A percentile compares a stretch with the other conserved stretches of the same genome.
Evolutionary conservation across 2,329 filamentous ascomycete species (phyloP).

Genomic region (Colletotrichum lini): DNA sequence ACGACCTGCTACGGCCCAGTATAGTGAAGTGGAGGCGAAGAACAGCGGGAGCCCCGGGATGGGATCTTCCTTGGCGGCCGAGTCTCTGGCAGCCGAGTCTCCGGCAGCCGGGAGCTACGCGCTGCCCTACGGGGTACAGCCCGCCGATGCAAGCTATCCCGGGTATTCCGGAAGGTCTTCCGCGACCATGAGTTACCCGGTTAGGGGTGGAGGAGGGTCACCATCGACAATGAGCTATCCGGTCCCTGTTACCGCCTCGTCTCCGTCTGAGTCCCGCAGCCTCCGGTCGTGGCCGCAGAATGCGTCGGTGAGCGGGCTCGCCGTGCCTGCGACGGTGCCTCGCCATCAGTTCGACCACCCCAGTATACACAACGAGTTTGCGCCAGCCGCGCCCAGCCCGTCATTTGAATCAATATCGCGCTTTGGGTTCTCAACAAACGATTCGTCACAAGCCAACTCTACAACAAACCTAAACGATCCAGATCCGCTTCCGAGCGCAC

Average conservation of each 20-base stretch:
- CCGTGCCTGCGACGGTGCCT: slow-evolving; percentile 2
- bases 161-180: neutral
- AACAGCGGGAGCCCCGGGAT: slow-evolving; percentile 18
- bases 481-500: slow-evolving; percentile 31
- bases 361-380: slow-evolving; percentile 27
- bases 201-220: slow-evolving; percentile 4
- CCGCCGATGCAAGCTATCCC: slow-evolving; percentile 1
- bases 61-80: slow-evolving; percentile 18
- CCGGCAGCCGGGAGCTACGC: slow-evolving; percentile 21
- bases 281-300: slow-evolving; percentile 11
- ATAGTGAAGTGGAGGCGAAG: slow-evolving; percentile 36
- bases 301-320: slow-evolving; percentile 7
- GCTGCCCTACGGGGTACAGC: slow-evolving; percentile 21
- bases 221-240: slow-evolving; percentile 9
- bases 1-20: slow-evolving; percentile 27
- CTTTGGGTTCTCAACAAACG: slow-evolving; percentile 9
- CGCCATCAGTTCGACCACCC: slow-evolving; percentile 39
- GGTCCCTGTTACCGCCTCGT: neutral
- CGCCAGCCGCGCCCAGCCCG: slow-evolving; percentile 20
- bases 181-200: slow-evolving; percentile 10
- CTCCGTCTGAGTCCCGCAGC: slow-evolving; percentile 2
- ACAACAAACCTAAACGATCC: slow-evolving; percentile 34
- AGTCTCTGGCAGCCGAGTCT: slow-evolving; percentile 27
- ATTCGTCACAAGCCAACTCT: slow-evolving; percentile 27
- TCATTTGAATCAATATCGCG: slow-evolving; percentile 13